phyloP scores from a whole-genome alignment of 805 yeast genomes.

The Saccharomycopsis sp. region DNA sequence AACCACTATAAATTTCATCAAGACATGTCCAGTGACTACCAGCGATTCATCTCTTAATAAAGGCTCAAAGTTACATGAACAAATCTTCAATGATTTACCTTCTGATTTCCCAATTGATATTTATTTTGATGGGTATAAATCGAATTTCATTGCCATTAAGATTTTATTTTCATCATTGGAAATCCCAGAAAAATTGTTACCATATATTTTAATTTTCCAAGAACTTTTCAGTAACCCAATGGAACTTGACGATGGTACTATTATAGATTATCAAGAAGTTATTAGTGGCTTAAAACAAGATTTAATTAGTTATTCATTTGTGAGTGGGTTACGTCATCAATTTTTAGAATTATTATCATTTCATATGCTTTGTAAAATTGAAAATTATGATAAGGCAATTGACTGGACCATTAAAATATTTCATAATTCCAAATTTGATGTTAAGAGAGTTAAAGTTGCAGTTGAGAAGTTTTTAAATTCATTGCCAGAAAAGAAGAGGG shows the following conservation, averaged over 20 bases:
- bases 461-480: conserved; percentile 54
- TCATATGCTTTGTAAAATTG: conserved; percentile 50
- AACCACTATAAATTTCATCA: conserved; percentile 60
- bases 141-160: conserved; percentile 70
- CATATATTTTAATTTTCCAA: conserved; percentile 57
- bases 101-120: conserved; percentile 55
- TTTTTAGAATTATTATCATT: conserved; percentile 63
- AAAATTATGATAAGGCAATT: conserved; percentile 61
- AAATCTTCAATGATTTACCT: conserved; percentile 28
- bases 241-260: conserved; percentile 49
- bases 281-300: conserved; percentile 67
- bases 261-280: conserved; percentile 68
- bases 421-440: conserved; percentile 64
- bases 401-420: conserved; percentile 69
- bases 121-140: conserved; percentile 72
- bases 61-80: conserved; percentile 19
- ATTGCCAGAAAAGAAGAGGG: conserved; percentile 56
- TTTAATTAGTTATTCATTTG: conserved; percentile 51
- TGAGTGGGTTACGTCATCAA: conserved; percentile 49
- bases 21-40: conserved; percentile 57
- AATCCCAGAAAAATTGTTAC: conserved; percentile 47
- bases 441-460: conserved; percentile 58
- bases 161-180: conserved; percentile 50
- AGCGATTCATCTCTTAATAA: conserved; percentile 24
- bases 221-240: conserved; percentile 72